phyloP scores from a whole-genome alignment of 2,329 filamentous ascomycete species.

The Exophiala alcalophila region DNA sequence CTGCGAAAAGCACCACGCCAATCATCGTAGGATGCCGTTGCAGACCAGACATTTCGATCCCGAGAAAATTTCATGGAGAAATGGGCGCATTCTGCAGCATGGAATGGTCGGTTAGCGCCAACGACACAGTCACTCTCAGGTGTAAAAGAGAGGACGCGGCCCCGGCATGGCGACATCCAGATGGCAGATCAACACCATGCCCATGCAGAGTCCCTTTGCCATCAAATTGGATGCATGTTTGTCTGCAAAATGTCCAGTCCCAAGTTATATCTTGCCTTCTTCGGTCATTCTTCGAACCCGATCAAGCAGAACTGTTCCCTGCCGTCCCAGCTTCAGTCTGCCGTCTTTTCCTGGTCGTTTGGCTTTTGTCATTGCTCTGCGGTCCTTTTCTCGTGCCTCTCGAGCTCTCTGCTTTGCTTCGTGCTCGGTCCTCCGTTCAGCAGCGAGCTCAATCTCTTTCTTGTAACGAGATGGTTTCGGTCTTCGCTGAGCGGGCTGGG shows the following conservation, averaged over 20 bases:
- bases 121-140: not conserved
- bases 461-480: slow-evolving; percentile 54
- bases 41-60: no score
- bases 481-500: slow-evolving; percentile 30
- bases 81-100: not conserved
- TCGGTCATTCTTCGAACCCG: slow-evolving; percentile 72
- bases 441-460: slow-evolving; percentile 67
- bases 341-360: slow-evolving; percentile 62
- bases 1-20: no score
- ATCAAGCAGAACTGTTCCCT: slow-evolving; percentile 73
- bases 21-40: no score
- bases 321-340: slow-evolving; percentile 74
- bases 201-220: not conserved
- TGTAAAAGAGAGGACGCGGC: no score
- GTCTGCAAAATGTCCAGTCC: not conserved
- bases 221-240: not conserved
- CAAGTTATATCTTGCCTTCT: slow-evolving; percentile 28
- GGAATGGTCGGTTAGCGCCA: not conserved
- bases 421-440: slow-evolving; percentile 55
- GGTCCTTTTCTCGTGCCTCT: slow-evolving; percentile 63
- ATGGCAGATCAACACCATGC: slow-evolving; percentile 1
- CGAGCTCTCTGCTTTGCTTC: slow-evolving; percentile 53
- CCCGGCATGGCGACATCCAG: not conserved
- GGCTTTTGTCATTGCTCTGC: slow-evolving; percentile 62
- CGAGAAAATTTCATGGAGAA: no score